Conservation (phyloP, 2,329 filamentous ascomycete species). For the Aspergillus pseudoviridinutans region DNA sequence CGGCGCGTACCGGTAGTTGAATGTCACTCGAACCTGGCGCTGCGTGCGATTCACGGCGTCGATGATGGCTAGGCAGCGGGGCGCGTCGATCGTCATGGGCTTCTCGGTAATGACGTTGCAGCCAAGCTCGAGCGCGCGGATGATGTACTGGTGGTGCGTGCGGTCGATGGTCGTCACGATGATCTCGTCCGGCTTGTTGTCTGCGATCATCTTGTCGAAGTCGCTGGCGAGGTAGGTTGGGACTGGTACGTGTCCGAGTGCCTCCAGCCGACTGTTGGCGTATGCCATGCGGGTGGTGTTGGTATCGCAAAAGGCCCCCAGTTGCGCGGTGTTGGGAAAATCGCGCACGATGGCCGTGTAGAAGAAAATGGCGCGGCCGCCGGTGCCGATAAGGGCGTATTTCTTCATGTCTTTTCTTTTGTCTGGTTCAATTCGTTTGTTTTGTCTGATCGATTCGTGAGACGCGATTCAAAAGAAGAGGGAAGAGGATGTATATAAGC, state of each 20-base stretch:
- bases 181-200: slow-evolving; percentile 57
- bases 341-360: slow-evolving; percentile 55
- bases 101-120: slow-evolving; percentile 62
- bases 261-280: slow-evolving; percentile 41
- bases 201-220: slow-evolving; percentile 55
- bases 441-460: no score
- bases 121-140: slow-evolving; percentile 56
- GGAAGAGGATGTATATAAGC: background rate
- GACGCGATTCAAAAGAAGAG: no score
- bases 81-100: slow-evolving; percentile 60
- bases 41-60: slow-evolving; percentile 51
- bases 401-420: background rate
- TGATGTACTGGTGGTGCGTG: slow-evolving; percentile 58
- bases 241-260: slow-evolving; percentile 46
- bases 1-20: slow-evolving; percentile 64
- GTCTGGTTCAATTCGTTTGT: background rate
- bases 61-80: slow-evolving; percentile 53
- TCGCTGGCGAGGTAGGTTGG: slow-evolving; percentile 53
- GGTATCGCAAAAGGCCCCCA: slow-evolving; percentile 58
- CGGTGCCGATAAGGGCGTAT: slow-evolving; percentile 48
- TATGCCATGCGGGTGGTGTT: slow-evolving; percentile 58
- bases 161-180: slow-evolving; percentile 63
- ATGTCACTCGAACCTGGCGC: slow-evolving; percentile 53
- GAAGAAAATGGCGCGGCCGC: slow-evolving; percentile 58
- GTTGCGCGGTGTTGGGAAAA: slow-evolving; percentile 47